Base-by-base conservation (phyloP, 2,329 filamentous ascomycete genomes). In the Cladophialophora chaetospira region DNA sequence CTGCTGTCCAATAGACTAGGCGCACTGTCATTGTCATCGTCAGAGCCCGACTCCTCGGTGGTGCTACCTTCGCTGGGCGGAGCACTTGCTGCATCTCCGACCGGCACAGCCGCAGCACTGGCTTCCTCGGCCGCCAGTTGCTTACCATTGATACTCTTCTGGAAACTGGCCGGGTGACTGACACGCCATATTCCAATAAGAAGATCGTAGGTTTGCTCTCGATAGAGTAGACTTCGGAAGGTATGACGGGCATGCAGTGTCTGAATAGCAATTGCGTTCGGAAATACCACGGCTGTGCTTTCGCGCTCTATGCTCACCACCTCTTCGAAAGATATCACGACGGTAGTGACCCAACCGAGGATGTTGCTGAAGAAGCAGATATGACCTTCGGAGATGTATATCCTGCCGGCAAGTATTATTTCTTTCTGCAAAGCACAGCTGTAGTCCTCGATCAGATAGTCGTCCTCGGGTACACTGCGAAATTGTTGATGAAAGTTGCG, bases 321-420 rank as follows among this genome's bases (percentile, higher is more conserved):
- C 72, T 99, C 94, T 69, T 99, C 94, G 70, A 99, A 99, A 72
- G 91, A 95, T 77, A 99, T 96, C 50, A 99, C 93, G 38, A 99
- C 79, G 1, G 94, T 99, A 0, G 94, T 99, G 19, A 95, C 89
- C 94, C 94, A 99, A 52, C 94, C 94, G 44, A 99, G 83, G 64
- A 99, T 99, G 70, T 99, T 99, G 78, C 94, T 97, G 68, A 92
- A 97, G 74, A 99, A 99, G 77, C 94, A 99, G 44, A 99, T 85
- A 70, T 99, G 93, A 9, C 93, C 92, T 75, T 99, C 94, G 0
- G 94, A 97, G 38, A 99, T 90, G 69, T 99, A 99, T 11, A 99
- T 81, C 36, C 94, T 84, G 4, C 94, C 94, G 65, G 97, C 94
- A 5, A 96, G 85, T 31, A 99, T 82, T 59, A 99, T 99, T 70